These are phyloP conservation scores for Penicillium oxalicum DNA, from an alignment of 2,329 filamentous ascomycete species.

Conservation along the genomic window DNA sequence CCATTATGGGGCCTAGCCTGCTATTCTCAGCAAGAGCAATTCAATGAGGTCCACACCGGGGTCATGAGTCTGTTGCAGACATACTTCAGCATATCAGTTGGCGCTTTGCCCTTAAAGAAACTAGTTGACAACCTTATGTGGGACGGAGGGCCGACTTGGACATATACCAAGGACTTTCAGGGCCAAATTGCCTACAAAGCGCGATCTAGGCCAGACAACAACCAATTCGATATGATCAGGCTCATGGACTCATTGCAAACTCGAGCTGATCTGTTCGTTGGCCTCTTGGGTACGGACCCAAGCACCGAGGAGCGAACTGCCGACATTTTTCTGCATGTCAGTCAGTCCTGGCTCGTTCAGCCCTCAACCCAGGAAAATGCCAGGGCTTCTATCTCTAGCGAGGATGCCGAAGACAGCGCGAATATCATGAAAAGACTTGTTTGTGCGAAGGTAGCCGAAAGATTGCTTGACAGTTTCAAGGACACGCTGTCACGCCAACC, in stretches of 20 bases:
- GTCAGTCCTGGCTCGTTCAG: conserved; percentile 37
- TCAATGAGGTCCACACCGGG: conserved; percentile 23
- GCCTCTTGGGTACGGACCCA: conserved; percentile 34
- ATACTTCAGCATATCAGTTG: conserved; percentile 39
- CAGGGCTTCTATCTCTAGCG: conserved; percentile 10
- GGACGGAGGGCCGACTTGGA: conserved; percentile 36
- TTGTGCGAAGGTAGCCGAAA: conserved; percentile 39
- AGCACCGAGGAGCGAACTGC: conserved; percentile 36
- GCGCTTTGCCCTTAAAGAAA: conserved; percentile 31
- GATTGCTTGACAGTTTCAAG: conserved; percentile 39
- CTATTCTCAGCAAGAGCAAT: conserved; percentile 29
- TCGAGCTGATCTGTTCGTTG: conserved; percentile 34
- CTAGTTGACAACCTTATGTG: conserved; percentile 38
- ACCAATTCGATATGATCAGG: conserved; percentile 25
- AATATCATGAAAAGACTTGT: conserved; percentile 33
- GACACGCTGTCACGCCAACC: conserved; percentile 38
- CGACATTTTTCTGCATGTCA: conserved; percentile 40
- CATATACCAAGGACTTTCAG: conserved; percentile 23
- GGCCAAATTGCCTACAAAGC: conserved; percentile 24
- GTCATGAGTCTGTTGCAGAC: conserved; percentile 31
- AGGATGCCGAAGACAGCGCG: conserved; percentile 20
- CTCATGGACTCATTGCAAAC: conserved; percentile 32
- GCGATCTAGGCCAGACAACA: conserved; percentile 13
- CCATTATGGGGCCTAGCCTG: conserved; percentile 40
- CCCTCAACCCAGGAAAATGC: conserved; percentile 9